phyloP scores from a whole-genome alignment of 345 rosid species.

The Nephelium lappaceum region DNA sequence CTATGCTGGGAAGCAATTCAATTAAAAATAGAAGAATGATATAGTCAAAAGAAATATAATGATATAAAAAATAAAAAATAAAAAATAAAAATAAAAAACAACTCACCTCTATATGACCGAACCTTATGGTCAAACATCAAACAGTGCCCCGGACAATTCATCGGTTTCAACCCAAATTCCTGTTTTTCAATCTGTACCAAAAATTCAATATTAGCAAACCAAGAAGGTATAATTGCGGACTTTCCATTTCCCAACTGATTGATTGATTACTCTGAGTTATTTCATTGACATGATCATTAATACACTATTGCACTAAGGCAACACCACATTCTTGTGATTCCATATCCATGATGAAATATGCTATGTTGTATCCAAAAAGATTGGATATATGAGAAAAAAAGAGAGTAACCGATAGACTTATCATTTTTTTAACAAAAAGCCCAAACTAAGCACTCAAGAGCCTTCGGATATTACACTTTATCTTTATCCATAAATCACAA shows the following conservation, averaged over 20 bases:
- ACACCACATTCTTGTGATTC: background rate
- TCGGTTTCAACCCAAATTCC: conserved; percentile 96
- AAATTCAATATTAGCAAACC: conserved; percentile 18
- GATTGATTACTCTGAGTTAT: background rate
- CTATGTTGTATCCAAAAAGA: background rate
- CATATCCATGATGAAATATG: background rate
- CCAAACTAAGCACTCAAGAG: conserved; percentile 6
- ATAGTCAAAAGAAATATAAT: background rate
- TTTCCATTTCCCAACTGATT: background rate
- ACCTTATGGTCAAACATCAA: conserved; percentile 90
- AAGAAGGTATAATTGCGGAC: background rate
- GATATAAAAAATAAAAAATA: too few relatives aligned
- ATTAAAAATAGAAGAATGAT: background rate
- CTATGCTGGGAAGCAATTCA: background rate
- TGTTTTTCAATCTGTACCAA: conserved; percentile 79
- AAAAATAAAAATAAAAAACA: too few relatives aligned
- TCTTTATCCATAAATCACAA: background rate
- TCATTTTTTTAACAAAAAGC: background rate
- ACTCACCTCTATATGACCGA: conserved; percentile 84
- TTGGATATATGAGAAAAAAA: background rate
- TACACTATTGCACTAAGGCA: background rate
- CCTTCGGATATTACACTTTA: background rate
- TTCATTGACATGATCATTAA: background rate
- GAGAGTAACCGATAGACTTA: background rate
- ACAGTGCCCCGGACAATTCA: conserved; percentile 99